Evolutionary conservation across 768 basidiomycete genomes (phyloP), one percentile per base, ranked within the genome.

Genomic region (Cystobasidium tubakii): DNA sequence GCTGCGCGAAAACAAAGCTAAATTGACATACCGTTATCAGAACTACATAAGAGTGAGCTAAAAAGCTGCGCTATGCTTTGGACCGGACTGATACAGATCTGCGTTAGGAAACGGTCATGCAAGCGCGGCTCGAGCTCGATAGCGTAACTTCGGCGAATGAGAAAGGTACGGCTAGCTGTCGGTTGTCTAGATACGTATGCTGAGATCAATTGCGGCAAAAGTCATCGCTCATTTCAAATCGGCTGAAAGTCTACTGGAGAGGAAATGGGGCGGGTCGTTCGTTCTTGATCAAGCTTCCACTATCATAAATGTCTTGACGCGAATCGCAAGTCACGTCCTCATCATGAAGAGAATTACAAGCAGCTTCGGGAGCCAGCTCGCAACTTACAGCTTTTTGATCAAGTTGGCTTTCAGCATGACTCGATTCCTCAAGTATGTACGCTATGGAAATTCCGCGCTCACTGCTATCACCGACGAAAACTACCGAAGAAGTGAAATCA

Each of bases 381-480:
- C 46, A 50, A n/a, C 46, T 4, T 50, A 19, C 9, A 50, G 46
- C n/a, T n/a, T 50, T n/a, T 21, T 50, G 4, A 15, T 50, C 46
- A 50, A 50, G 21, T 50, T 50, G 12, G 7, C 21, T n/a, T 50
- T 50, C 46, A 50, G 4, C 21, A 4, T 50, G 3, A 50, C 12
- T 4, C 46, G 46, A 9, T 50, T 9, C 46, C 7, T 50, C 4
- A n/a, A n/a, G 15, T 50, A 50, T 21, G 9, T 50, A 50, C 10
- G n/a, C 46, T 50, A 15, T 50, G 46, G 46, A 15, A 3, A 6
- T 4, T 17, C 21, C 46, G 10, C 39, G 15, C 7, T 50, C n/a
- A n/a, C 46, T n/a, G 57, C 31, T 19, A 62, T 62, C 15, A 62
- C 57, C 9, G 31, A 62, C 36, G 57, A 31, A 62, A 39, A 62